A percentile compares a stretch with the other conserved stretches of the same genome.
These are phyloP conservation scores for Geotrichum carabidarum DNA, from an alignment of 1,139 yeast species.

Conservation along the genomic window DNA sequence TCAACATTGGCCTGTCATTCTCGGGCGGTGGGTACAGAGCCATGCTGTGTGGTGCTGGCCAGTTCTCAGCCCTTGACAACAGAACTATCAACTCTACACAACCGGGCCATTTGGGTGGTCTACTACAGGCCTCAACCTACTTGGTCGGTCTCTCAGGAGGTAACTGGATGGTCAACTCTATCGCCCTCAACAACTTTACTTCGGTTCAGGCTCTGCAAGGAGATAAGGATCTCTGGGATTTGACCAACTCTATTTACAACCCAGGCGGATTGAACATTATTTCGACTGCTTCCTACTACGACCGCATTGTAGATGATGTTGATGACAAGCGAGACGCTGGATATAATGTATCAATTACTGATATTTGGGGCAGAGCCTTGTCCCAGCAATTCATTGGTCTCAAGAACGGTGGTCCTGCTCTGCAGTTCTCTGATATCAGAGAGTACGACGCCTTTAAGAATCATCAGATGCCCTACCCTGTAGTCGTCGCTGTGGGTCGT, in stretches of 20 bases:
- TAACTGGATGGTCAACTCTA: slow-evolving; percentile 81
- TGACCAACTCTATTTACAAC: slow-evolving; percentile 54
- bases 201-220: slow-evolving; percentile 55
- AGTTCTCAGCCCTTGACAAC: slow-evolving; percentile 70
- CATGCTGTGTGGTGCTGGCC: slow-evolving; percentile 84
- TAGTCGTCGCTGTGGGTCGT: slow-evolving; percentile 80
- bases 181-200: slow-evolving; percentile 78
- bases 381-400: slow-evolving; percentile 66
- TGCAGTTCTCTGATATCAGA: slow-evolving; percentile 62
- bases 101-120: slow-evolving; percentile 69
- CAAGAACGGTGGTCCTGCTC: slow-evolving; percentile 56
- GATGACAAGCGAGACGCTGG: slow-evolving; percentile 69
- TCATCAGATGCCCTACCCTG: slow-evolving; percentile 83
- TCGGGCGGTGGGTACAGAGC: slow-evolving; percentile 94
- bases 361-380: slow-evolving; percentile 87
- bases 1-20: slow-evolving; percentile 66
- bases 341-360: slow-evolving; percentile 70
- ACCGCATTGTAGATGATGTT: slow-evolving; percentile 49
- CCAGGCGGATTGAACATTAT: slow-evolving; percentile 70
- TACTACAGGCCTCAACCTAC: slow-evolving; percentile 74
- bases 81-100: slow-evolving; percentile 57
- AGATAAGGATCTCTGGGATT: slow-evolving; percentile 71
- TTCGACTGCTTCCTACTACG: slow-evolving; percentile 52
- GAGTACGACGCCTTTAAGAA: slow-evolving; percentile 50
- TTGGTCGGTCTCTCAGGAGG: slow-evolving; percentile 87